These are phyloP conservation scores for Rhizoctonia solani DNA, from an alignment of 1,284 basidiomycete species.

Conservation along the genomic window DNA sequence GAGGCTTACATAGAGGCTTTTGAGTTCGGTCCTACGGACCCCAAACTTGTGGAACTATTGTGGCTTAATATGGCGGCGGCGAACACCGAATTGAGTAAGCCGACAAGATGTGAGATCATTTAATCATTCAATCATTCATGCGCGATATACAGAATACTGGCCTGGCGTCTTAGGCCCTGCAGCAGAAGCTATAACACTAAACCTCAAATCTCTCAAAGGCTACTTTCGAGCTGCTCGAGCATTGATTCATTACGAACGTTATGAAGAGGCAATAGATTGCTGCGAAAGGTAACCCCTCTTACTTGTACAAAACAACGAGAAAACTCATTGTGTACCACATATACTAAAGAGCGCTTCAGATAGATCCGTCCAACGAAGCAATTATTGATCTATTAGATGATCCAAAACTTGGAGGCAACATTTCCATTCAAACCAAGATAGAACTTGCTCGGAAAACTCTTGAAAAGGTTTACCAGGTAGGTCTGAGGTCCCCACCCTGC, in stretches of 20 bases:
- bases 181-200: conserved; percentile 48
- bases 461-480: neutral
- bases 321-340: neutral
- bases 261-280: conserved; percentile 49
- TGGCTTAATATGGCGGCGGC: conserved; percentile 56
- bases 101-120: conserved; percentile 9
- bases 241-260: conserved; percentile 48
- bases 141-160: conserved; percentile 48
- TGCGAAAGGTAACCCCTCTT: conserved; percentile 4
- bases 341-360: neutral
- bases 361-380: conserved; percentile 17
- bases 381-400: conserved; percentile 1
- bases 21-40: conserved; percentile 50
- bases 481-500: neutral
- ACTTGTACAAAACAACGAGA: neutral
- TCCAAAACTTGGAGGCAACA: conserved; percentile 6
- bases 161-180: conserved; percentile 52
- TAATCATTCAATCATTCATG: neutral
- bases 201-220: conserved; percentile 47
- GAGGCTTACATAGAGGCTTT: conserved; percentile 57
- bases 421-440: neutral
- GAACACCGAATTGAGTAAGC: conserved; percentile 51
- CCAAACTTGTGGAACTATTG: conserved; percentile 48
- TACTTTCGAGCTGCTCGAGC: conserved; percentile 50
- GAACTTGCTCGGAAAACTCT: neutral